phyloP scores from a whole-genome alignment of 2,329 filamentous ascomycete genomes.

The Cryoendolithus antarcticus region DNA sequence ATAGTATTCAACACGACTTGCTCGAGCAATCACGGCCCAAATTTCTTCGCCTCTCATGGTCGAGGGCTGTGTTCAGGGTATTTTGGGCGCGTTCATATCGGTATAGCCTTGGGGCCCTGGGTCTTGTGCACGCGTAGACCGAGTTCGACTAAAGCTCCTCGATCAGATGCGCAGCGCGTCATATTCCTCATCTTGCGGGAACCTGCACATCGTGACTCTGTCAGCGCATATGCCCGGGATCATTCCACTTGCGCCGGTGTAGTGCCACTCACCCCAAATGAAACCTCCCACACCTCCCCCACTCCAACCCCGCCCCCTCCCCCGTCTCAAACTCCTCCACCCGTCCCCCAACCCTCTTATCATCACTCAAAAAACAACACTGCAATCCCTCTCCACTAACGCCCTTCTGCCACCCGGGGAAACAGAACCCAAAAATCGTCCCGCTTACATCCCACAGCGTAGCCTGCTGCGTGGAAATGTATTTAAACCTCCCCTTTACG shows the following conservation, averaged over 20 bases:
- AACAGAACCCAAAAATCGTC: constrained; percentile 28
- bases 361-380: constrained; percentile 24
- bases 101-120: too few relatives aligned
- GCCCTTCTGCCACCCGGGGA: constrained; percentile 29
- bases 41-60: too few relatives aligned
- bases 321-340: constrained; percentile 27
- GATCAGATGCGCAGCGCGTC: constrained; percentile 23
- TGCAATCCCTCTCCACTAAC: constrained; percentile 29
- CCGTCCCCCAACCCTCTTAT: constrained; percentile 23
- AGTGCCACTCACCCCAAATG: constrained; percentile 25
- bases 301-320: constrained; percentile 23
- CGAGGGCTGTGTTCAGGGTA: too few relatives aligned
- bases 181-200: constrained; percentile 30
- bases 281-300: constrained; percentile 30
- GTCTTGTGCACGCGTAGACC: too few relatives aligned
- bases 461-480: constrained; percentile 20
- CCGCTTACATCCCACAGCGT: constrained; percentile 23
- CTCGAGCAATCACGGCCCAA: too few relatives aligned
- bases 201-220: constrained; percentile 3
- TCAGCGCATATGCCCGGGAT: too few relatives aligned
- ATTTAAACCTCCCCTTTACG: constrained; percentile 25
- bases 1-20: too few relatives aligned
- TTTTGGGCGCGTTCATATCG: too few relatives aligned
- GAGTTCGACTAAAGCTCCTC: too few relatives aligned
- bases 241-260: too few relatives aligned